Conservation (phyloP, 1,139 yeast genomes). For the Wickerhamiella infanticola region DNA sequence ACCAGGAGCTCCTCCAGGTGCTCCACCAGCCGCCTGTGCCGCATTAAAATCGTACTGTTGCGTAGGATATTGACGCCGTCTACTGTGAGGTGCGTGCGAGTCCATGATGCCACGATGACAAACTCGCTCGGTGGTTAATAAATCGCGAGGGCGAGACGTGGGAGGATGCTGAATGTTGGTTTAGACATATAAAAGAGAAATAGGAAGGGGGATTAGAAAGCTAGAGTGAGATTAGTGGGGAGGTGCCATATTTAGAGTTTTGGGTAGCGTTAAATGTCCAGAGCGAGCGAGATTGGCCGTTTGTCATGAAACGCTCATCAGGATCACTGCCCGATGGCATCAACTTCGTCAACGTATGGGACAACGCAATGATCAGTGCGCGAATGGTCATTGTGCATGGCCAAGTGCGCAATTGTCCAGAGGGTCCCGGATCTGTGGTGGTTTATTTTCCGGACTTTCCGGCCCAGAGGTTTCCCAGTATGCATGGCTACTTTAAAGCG, state of each 20-base stretch:
- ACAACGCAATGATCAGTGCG: slow-evolving; percentile 14
- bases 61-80: slow-evolving; percentile 43
- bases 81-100: slow-evolving; percentile 24
- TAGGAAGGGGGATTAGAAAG: no score
- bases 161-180: no score
- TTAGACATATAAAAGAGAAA: no score
- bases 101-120: slow-evolving; percentile 5
- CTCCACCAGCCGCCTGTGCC: slow-evolving; percentile 19
- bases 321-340: slow-evolving; percentile 5
- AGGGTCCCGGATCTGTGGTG: slow-evolving; percentile 23
- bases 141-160: no score
- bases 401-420: slow-evolving; percentile 12
- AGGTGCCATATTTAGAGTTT: no score
- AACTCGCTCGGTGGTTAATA: neutral
- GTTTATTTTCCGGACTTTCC: slow-evolving; percentile 45
- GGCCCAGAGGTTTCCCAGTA: slow-evolving; percentile 54
- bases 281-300: neutral
- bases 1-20: slow-evolving; percentile 7
- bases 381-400: slow-evolving; percentile 16
- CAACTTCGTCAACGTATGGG: slow-evolving; percentile 14
- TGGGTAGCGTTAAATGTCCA: no score
- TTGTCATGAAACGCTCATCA: slow-evolving; percentile 4
- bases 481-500: slow-evolving; percentile 58
- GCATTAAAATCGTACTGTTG: slow-evolving; percentile 38
- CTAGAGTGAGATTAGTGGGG: no score